Evolutionary conservation across 148 eudicot genomes (phyloP).

Genomic region (Diospyros kaki): DNA sequence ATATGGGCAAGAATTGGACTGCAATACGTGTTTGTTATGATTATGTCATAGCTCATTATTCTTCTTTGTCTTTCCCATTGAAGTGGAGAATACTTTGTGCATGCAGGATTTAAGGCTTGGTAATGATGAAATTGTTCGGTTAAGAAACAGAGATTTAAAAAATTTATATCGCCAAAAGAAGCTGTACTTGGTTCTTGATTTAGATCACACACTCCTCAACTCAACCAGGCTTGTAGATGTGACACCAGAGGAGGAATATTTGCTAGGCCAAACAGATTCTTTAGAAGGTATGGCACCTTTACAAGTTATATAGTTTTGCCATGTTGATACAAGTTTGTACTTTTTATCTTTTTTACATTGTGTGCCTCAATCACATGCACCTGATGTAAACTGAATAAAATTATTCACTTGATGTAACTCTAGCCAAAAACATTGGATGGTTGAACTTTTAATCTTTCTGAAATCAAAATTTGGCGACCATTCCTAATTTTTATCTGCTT

Average conservation of each 20-base stretch:
- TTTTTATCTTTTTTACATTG: background rate
- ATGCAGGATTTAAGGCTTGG: slow-evolving; percentile 68
- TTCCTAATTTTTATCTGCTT: background rate
- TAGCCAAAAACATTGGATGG: too few species aligned
- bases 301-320: background rate
- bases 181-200: slow-evolving; percentile 80
- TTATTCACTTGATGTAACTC: too few species aligned
- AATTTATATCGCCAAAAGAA: slow-evolving; percentile 54
- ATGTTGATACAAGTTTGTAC: background rate
- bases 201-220: slow-evolving; percentile 90
- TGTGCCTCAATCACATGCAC: too few species aligned
- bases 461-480: background rate
- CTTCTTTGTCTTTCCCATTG: background rate
- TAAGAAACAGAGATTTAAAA: slow-evolving; percentile 64
- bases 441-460: too few species aligned
- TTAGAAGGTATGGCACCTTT: slow-evolving; percentile 51
- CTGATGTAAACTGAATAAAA: too few species aligned
- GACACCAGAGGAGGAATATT: slow-evolving; percentile 59
- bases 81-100: background rate
- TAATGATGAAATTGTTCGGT: slow-evolving; percentile 58
- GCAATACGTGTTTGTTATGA: background rate
- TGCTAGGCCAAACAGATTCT: slow-evolving; percentile 44
- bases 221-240: slow-evolving; percentile 68
- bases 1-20: background rate
- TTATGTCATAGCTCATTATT: background rate